Percentiles rank a stretch among this genome's conserved stretches.
These are phyloP conservation scores for Colletotrichum sansevieriae DNA, from an alignment of 2,329 filamentous ascomycete genomes.

Conservation along the genomic window DNA sequence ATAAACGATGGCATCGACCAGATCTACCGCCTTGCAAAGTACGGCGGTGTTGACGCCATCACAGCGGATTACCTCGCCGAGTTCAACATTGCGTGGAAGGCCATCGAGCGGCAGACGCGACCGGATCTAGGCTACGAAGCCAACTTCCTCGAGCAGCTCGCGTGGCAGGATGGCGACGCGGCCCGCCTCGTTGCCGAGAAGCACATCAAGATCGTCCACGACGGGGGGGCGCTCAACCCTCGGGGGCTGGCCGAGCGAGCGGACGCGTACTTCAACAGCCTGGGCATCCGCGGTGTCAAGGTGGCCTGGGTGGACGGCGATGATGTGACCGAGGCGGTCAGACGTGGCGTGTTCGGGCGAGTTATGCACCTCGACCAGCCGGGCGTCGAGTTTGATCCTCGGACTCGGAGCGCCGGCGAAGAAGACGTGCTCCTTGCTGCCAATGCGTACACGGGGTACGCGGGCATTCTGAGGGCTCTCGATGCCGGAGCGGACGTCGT, in stretches of 20 bases:
- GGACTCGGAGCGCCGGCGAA: neutral
- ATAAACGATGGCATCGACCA: conserved; percentile 47
- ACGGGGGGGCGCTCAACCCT: conserved; percentile 69
- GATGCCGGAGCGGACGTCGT: conserved; percentile 60
- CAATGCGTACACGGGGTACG: conserved; percentile 65
- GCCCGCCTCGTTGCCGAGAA: conserved; percentile 56
- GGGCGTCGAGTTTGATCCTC: conserved; percentile 31
- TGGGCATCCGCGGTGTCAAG: conserved; percentile 46
- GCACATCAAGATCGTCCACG: conserved; percentile 67
- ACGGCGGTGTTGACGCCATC: conserved; percentile 52
- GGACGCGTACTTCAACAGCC: conserved; percentile 47
- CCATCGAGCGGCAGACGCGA: conserved; percentile 51
- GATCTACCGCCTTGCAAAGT: conserved; percentile 45
- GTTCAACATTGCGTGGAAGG: conserved; percentile 64
- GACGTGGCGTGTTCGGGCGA: conserved; percentile 41
- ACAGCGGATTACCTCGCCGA: conserved; percentile 57
- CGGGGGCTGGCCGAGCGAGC: conserved; percentile 59
- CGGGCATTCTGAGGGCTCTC: conserved; percentile 60
- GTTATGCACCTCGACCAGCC: conserved; percentile 43
- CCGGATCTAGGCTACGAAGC: conserved; percentile 52
- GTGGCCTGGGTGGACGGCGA: conserved; percentile 56
- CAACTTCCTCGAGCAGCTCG: conserved; percentile 59
- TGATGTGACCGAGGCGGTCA: conserved; percentile 49
- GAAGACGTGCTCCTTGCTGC: conserved; percentile 47
- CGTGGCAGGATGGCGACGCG: conserved; percentile 51